These are phyloP conservation scores for Gryganskiella cystojenkinii DNA, from an alignment of 192 early-diverging fungal genomes.

Conservation along the genomic window DNA sequence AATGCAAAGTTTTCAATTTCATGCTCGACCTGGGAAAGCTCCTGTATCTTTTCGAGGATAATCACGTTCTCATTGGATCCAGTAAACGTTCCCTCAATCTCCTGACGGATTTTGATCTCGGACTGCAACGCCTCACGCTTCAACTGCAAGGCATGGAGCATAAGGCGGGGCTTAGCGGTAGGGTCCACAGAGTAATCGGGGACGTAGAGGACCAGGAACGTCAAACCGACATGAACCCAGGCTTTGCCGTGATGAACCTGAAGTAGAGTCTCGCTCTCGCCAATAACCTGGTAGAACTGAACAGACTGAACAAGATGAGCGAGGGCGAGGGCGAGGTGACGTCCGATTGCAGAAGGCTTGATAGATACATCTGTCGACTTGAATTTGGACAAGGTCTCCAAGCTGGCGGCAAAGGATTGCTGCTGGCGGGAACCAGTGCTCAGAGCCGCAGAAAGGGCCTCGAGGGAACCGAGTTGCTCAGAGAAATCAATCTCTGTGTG, in stretches of 20 bases:
- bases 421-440: slow-evolving; percentile 21
- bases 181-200: slow-evolving; percentile 89
- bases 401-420: slow-evolving; percentile 2
- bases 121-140: slow-evolving; percentile 59
- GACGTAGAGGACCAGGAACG: slow-evolving; percentile 77
- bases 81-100: slow-evolving; percentile 70
- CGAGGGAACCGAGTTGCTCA: slow-evolving; percentile 17
- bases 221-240: slow-evolving; percentile 66
- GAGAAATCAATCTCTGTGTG: slow-evolving; percentile 20
- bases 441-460: slow-evolving; percentile 6
- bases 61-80: slow-evolving; percentile 63
- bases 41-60: slow-evolving; percentile 35
- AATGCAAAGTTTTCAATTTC: slow-evolving; percentile 51
- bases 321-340: slow-evolving; percentile 29
- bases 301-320: slow-evolving; percentile 22
- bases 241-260: slow-evolving; percentile 61
- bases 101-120: slow-evolving; percentile 66
- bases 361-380: slow-evolving; percentile 13
- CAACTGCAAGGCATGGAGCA: slow-evolving; percentile 69
- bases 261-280: slow-evolving; percentile 23
- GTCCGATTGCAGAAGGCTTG: slow-evolving; percentile 36
- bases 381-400: slow-evolving; percentile 14
- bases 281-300: slow-evolving; percentile 19
- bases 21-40: slow-evolving; percentile 46
- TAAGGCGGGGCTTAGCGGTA: slow-evolving; percentile 75